Conservation (phyloP, 202 grass and related monocot species). For the Setaria italica region DNA sequence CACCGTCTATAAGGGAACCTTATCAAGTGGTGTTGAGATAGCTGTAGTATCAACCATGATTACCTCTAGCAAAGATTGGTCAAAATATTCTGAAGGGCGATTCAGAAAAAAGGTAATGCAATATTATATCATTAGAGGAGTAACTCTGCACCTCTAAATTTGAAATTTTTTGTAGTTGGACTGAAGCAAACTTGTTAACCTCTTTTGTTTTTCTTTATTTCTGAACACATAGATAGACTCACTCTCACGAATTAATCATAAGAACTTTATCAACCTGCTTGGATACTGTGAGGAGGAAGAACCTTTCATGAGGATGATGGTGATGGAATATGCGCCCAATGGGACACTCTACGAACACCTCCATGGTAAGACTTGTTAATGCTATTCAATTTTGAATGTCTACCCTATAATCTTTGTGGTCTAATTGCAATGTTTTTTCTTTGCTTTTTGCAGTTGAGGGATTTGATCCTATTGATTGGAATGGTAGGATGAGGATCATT, state of each 20-base stretch:
- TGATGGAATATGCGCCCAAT: conserved; percentile 89
- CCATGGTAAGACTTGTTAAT: conserved; percentile 66
- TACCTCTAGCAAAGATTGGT: conserved; percentile 75
- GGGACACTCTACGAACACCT: conserved; percentile 96
- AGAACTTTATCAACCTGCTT: conserved; percentile 95
- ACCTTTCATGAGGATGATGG: conserved; percentile 99
- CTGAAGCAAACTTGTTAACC: conserved; percentile 34
- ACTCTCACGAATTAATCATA: conserved; percentile 92
- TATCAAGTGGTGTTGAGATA: conserved; percentile 97
- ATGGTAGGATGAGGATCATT: conserved; percentile 86
- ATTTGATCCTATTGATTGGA: conserved; percentile 97
- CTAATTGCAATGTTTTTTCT: conserved; percentile 23
- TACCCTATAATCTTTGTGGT: conserved; percentile 25
- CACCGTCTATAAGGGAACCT: conserved; percentile 91
- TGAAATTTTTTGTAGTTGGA: not conserved
- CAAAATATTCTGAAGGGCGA: conserved; percentile 78
- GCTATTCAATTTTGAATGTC: conserved; percentile 7
- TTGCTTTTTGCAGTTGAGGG: conserved; percentile 75
- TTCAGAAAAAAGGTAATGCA: conserved; percentile 89
- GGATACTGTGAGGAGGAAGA: conserved; percentile 95
- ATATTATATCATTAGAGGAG: conserved; percentile 23
- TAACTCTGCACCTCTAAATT: not conserved
- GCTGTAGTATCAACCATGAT: conserved; percentile 80
- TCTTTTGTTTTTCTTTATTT: not conserved
- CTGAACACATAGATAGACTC: conserved; percentile 77